Percentiles rank a stretch among this genome's conserved stretches.
Evolutionary conservation across 345 rosid genomes (phyloP).

Genomic region (Erucastrum elatum): DNA sequence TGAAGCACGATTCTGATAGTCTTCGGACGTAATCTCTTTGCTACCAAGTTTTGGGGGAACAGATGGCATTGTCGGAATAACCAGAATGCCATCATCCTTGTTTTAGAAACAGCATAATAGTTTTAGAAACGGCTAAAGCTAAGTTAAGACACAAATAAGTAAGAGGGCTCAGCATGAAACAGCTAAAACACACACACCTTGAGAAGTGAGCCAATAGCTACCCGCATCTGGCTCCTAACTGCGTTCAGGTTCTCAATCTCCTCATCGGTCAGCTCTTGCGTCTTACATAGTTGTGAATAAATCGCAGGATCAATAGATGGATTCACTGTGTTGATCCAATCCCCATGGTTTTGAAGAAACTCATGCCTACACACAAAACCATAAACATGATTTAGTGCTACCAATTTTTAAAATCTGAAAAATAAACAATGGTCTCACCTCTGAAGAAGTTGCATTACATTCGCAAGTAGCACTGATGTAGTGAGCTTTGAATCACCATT

Average conservation of each 20-base stretch:
- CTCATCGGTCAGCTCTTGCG: constrained; percentile 44
- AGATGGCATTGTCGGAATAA: constrained; percentile 69
- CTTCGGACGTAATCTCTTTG: constrained; percentile 70
- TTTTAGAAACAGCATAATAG: not conserved
- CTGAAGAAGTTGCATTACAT: constrained; percentile 64
- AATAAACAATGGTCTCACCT: constrained; percentile 46
- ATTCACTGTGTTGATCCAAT: constrained; percentile 71
- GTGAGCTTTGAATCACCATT: constrained; percentile 52
- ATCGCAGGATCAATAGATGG: constrained; percentile 62
- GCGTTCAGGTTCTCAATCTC: constrained; percentile 68
- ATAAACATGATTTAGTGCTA: constrained; percentile 5
- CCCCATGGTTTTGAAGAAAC: constrained; percentile 61
- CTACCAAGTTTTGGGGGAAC: constrained; percentile 85
- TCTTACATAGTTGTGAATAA: constrained; percentile 50
- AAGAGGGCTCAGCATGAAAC: not conserved
- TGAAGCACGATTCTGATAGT: constrained; percentile 55
- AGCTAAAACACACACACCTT: constrained; percentile 49
- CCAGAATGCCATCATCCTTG: constrained; percentile 93
- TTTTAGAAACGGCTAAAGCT: not conserved
- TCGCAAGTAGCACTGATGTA: constrained; percentile 56
- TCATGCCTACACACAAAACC: constrained; percentile 61
- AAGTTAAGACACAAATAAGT: not conserved
- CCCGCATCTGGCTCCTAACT: constrained; percentile 72
- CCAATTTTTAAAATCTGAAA: constrained; percentile 8
- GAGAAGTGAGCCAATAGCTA: constrained; percentile 68